Percentiles rank a stretch among this genome's conserved stretches.
phyloP scores from a whole-genome alignment of 2,329 filamentous ascomycete genomes.

The Cladorrhinum sp. region DNA sequence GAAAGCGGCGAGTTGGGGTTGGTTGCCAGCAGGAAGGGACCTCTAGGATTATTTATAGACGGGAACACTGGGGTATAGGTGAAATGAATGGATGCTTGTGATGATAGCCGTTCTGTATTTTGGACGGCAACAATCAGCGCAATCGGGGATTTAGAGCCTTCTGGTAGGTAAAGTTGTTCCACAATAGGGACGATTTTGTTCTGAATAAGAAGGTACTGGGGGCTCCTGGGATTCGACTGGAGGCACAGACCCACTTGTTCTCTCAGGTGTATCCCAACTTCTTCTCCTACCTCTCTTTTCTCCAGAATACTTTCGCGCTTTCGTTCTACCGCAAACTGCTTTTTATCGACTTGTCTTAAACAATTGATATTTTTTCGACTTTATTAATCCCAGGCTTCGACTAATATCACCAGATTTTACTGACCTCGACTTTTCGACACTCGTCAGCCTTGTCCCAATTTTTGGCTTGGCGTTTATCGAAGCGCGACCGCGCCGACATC shows the following conservation, averaged over 20 bases:
- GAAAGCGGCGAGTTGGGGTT: background rate
- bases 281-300: background rate
- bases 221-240: background rate
- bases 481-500: slow-evolving; percentile 3
- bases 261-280: background rate
- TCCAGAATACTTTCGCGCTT: background rate
- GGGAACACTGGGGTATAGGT: background rate
- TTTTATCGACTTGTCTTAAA: background rate
- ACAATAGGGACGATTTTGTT: background rate
- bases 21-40: background rate
- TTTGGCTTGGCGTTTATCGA: slow-evolving; percentile 3
- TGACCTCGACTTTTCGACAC: background rate
- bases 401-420: background rate
- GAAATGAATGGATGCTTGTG: background rate
- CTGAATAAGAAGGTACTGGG: too few species aligned
- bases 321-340: background rate
- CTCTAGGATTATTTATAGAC: background rate
- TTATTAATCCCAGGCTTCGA: background rate
- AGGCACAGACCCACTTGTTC: background rate
- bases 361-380: background rate
- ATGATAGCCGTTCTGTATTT: background rate
- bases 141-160: background rate
- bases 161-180: background rate
- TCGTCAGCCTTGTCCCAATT: slow-evolving; percentile 13
- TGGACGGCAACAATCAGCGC: background rate